Base-by-base conservation (phyloP, 192 early-diverging fungal species). In the Gamsiella multidivaricata region DNA sequence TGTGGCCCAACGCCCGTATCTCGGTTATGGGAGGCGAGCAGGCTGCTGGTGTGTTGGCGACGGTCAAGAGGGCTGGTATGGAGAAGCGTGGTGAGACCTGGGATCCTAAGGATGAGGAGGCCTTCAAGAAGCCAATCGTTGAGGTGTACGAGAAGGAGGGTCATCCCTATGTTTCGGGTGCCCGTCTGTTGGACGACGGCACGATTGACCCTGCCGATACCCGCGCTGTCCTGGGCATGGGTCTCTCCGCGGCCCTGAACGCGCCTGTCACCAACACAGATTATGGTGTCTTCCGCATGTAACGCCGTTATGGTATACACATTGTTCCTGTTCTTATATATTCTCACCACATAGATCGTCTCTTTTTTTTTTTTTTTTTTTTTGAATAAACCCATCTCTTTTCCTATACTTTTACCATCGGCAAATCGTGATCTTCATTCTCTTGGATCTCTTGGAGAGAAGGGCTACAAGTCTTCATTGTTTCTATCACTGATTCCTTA, bases 1-100 rank as follows among this genome's bases (percentile, higher is more conserved):
- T 93, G 86, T 98, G 95, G 94, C 97, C 97, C 78, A 92, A 92
- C 61, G 89, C 94, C 25, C 87, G 97, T 23, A 96, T 98, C 65
- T 94, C 92, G 33, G 97, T 98, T 12, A 98, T 98, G 97, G 97
- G 97, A 63, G 97, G 97, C 51, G 96, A 97, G 80, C 95, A 98
- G 82, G 93, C 94, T 28, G 94, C 97, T 14, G 91, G 89, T 42
- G 97, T 98, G 20, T 83, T 98, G 49, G 90, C 96, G 7, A 93
- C 94, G 61, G 90, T 97, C 56, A 93, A 88, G 59, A 84, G 92
- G 41, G 95, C 95, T 65, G 88, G 89, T 11, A 92, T 93, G 81
- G 89, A 65, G 29, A 92, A 92, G 83, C 89, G 88, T 63, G 94
- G 91, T 23, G 82, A 92, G 70, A 28, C 31, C 56, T 98, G 95